Conservation (phyloP, 768 basidiomycete species). For the Pisolithus marmoratus region DNA sequence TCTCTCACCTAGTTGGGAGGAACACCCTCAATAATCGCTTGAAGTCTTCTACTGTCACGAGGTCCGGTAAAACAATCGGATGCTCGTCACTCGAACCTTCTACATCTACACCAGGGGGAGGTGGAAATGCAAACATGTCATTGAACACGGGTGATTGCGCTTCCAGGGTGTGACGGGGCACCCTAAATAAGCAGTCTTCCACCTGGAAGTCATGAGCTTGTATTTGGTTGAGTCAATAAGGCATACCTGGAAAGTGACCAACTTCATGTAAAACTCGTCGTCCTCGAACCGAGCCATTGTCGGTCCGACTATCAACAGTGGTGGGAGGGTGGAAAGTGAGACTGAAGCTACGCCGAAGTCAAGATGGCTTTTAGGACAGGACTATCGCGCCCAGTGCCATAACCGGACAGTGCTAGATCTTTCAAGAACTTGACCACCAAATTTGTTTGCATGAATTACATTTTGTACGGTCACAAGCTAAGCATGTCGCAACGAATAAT, state of each 20-base stretch:
- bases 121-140: slow-evolving; percentile 22
- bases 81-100: slow-evolving; percentile 17
- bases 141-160: slow-evolving; percentile 19
- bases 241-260: slow-evolving; percentile 11
- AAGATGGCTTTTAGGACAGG: no score
- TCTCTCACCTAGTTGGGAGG: slow-evolving; percentile 8
- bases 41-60: slow-evolving; percentile 20
- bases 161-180: slow-evolving; percentile 20
- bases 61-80: slow-evolving; percentile 18
- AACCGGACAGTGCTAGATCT: no score
- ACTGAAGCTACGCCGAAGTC: no score
- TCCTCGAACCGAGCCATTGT: background rate
- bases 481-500: no score
- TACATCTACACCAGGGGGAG: background rate
- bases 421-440: no score
- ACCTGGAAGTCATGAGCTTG: slow-evolving; percentile 14
- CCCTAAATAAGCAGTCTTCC: slow-evolving; percentile 20
- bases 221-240: background rate
- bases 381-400: no score
- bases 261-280: slow-evolving; percentile 12
- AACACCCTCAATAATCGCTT: slow-evolving; percentile 19
- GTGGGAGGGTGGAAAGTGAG: no score
- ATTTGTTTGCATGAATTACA: no score
- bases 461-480: no score
- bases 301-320: no score